Evolutionary conservation across 306 rosid species (phyloP).

Genomic region (Dicorynia guianensis): DNA sequence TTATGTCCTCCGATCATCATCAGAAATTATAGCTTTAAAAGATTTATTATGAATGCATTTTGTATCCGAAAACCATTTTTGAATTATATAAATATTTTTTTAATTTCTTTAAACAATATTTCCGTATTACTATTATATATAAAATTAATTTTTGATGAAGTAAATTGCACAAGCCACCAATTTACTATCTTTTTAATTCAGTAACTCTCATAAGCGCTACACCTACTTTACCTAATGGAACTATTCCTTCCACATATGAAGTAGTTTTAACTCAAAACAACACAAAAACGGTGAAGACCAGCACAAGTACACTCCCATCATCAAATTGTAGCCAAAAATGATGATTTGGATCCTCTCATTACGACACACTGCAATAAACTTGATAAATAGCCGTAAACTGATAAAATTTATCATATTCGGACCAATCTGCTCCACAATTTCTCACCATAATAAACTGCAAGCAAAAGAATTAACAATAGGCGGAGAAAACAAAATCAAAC

Average conservation of each 20-base stretch:
- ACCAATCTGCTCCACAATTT: conserved; percentile 7
- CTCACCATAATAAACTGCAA: not conserved
- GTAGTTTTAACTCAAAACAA: not conserved
- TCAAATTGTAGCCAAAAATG: not conserved
- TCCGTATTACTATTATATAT: no score
- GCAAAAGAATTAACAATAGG: conserved; percentile 21
- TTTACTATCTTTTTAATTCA: no score
- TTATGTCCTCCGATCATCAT: no score
- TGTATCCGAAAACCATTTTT: no score
- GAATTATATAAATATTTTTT: no score
- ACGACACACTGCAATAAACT: not conserved
- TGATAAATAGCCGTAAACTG: not conserved
- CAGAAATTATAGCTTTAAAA: no score
- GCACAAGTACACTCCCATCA: not conserved
- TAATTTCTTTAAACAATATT: no score
- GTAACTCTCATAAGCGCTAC: no score
- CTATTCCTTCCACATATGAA: not conserved
- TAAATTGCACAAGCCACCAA: no score
- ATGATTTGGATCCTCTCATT: conserved; percentile 14
- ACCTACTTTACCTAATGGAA: not conserved
- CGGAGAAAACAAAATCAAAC: conserved; percentile 43
- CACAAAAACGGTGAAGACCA: not conserved
- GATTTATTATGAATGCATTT: no score
- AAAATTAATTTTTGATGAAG: no score
- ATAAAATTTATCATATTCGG: not conserved